phyloP scores from a whole-genome alignment of 2,329 filamentous ascomycete species.

The Fusarium neocosmosporiellum region DNA sequence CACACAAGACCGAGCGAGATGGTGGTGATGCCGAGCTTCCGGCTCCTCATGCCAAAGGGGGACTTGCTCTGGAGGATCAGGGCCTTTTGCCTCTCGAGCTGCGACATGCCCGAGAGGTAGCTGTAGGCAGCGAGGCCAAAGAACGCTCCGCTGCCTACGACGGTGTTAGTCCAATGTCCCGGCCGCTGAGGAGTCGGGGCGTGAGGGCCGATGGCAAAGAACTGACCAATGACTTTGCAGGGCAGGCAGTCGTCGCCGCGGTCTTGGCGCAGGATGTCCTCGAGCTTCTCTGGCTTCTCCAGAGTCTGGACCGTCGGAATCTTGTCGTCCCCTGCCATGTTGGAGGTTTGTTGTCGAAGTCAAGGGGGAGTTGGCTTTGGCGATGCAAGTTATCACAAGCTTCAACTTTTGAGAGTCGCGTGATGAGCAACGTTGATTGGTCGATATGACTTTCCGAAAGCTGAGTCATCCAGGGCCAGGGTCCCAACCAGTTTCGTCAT shows the following conservation, averaged over 20 bases:
- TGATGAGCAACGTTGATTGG: constrained; percentile 37
- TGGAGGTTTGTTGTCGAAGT: constrained; percentile 9
- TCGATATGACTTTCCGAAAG: constrained; percentile 2
- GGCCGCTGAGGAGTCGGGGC: constrained; percentile 4
- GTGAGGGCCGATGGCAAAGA: constrained; percentile 9
- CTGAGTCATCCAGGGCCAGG: constrained; percentile 42
- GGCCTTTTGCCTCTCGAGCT: constrained; percentile 74
- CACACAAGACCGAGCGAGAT: constrained; percentile 76
- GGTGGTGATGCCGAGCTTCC: constrained; percentile 72
- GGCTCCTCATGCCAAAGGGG: constrained; percentile 77
- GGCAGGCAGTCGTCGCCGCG: constrained; percentile 74
- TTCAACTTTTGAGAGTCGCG: constrained; percentile 20
- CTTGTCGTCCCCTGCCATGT: constrained; percentile 53
- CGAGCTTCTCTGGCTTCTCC: constrained; percentile 70
- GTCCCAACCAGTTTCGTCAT: constrained; percentile 47
- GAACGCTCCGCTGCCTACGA: constrained; percentile 77
- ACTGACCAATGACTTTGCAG: constrained; percentile 77
- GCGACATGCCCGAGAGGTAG: constrained; percentile 78
- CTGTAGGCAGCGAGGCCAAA: constrained; percentile 81
- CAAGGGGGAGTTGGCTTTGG: not conserved
- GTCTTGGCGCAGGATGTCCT: constrained; percentile 67
- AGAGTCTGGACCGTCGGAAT: constrained; percentile 63
- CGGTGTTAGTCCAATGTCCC: constrained; percentile 25
- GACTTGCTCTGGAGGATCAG: constrained; percentile 76
- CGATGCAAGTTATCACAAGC: constrained; percentile 28